These are phyloP conservation scores for Cyamopsis tetragonoloba DNA, from an alignment of 306 rosid species.

Conservation along the genomic window DNA sequence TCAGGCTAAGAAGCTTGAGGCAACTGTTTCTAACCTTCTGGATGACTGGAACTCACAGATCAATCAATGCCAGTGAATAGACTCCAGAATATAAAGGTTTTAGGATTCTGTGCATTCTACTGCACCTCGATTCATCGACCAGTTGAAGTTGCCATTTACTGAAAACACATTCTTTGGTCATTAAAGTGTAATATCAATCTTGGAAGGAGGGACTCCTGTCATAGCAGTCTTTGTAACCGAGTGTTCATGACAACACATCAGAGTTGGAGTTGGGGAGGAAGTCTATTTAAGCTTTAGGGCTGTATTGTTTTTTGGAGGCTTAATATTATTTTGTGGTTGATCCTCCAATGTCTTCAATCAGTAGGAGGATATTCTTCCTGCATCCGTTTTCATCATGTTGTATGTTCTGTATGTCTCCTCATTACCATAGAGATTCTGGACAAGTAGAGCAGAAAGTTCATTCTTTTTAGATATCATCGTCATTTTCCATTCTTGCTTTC, in stretches of 20 bases:
- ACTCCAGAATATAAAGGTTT: slow-evolving; percentile 18
- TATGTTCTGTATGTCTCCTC: slow-evolving; percentile 35
- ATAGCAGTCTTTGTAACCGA: slow-evolving; percentile 28
- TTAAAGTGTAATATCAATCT: slow-evolving; percentile 24
- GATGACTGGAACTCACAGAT: slow-evolving; percentile 67
- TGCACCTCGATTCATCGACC: slow-evolving; percentile 20
- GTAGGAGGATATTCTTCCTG: slow-evolving; percentile 46
- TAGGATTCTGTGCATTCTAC: slow-evolving; percentile 28
- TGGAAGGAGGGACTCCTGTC: slow-evolving; percentile 28
- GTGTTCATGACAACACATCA: slow-evolving; percentile 38
- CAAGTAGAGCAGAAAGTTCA: slow-evolving; percentile 36
- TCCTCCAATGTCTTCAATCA: slow-evolving; percentile 38
- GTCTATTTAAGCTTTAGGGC: slow-evolving; percentile 25
- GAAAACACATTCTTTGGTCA: slow-evolving; percentile 44
- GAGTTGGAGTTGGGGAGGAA: slow-evolving; percentile 30
- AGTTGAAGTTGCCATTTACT: slow-evolving; percentile 28
- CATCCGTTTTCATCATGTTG: slow-evolving; percentile 40
- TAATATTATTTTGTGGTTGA: slow-evolving; percentile 32
- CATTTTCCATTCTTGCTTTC: neutral
- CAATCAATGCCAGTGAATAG: slow-evolving; percentile 61
- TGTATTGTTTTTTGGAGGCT: slow-evolving; percentile 33
- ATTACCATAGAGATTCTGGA: slow-evolving; percentile 23
- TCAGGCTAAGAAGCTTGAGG: slow-evolving; percentile 73
- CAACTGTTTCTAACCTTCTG: slow-evolving; percentile 57
- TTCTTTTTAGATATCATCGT: slow-evolving; percentile 38